phyloP scores from a whole-genome alignment of 2,329 filamentous ascomycete genomes.

The Aspergillus brunneoviolaceus region DNA sequence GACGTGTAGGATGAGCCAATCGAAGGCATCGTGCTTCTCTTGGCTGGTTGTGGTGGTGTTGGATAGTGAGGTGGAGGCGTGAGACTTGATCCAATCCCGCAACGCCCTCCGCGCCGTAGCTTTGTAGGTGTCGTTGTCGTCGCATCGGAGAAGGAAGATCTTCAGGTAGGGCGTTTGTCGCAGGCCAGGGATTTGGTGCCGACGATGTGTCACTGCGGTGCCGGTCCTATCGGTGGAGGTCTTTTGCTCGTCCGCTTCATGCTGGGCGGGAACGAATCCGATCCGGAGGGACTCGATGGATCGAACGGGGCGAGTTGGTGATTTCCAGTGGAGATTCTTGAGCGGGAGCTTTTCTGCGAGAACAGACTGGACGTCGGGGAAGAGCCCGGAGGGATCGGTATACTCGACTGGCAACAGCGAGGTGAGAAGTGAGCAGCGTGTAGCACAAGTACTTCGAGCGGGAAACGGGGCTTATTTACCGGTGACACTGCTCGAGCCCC shows the following conservation, averaged over 20 bases:
- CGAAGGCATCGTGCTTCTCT: slow-evolving; percentile 93
- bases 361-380: slow-evolving; percentile 75
- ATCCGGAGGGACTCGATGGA: slow-evolving; percentile 93
- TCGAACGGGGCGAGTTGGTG: slow-evolving; percentile 81
- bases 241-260: slow-evolving; percentile 33
- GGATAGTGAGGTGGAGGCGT: slow-evolving; percentile 60
- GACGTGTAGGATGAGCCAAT: slow-evolving; percentile 93
- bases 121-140: slow-evolving; percentile 95
- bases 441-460: not conserved
- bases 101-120: slow-evolving; percentile 72
- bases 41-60: slow-evolving; percentile 58
- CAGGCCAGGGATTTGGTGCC: slow-evolving; percentile 93
- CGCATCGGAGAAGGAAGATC: slow-evolving; percentile 82
- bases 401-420: slow-evolving; percentile 71
- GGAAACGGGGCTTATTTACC: slow-evolving; percentile 48
- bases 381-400: slow-evolving; percentile 87
- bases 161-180: slow-evolving; percentile 93
- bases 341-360: slow-evolving; percentile 78
- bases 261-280: slow-evolving; percentile 71
- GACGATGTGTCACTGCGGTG: slow-evolving; percentile 51
- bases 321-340: slow-evolving; percentile 95
- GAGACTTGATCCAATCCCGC: slow-evolving; percentile 84
- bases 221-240: slow-evolving; percentile 39
- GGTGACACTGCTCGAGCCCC: slow-evolving; percentile 72
- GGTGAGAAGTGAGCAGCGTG: slow-evolving; percentile 22